phyloP scores from a whole-genome alignment of 306 rosid species.

The Malus sylvestris region DNA sequence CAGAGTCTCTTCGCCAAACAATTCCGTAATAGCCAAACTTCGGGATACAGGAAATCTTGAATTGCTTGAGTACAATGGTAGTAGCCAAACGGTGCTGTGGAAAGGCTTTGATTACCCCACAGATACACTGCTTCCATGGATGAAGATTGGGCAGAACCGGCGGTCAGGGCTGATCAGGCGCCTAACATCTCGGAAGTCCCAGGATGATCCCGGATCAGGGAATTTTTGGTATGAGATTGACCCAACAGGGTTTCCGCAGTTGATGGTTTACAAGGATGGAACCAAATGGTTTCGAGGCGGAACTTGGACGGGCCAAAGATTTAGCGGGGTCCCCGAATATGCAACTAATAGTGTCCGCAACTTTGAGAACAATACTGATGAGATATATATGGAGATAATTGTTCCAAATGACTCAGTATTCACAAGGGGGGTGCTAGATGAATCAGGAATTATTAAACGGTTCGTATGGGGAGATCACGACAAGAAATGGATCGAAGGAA shows the following conservation, averaged over 20 bases:
- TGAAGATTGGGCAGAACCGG: constrained; percentile 21
- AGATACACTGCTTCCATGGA: constrained; percentile 29
- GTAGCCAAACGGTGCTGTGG: constrained; percentile 16
- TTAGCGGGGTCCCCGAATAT: too few relatives aligned
- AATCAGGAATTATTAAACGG: constrained; percentile 8
- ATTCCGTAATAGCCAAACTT: constrained; percentile 15
- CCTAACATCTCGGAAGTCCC: constrained; percentile 19
- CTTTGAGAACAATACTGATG: constrained; percentile 10
- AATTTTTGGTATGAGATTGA: constrained; percentile 1
- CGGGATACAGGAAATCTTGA: constrained; percentile 15
- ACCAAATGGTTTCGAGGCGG: too few relatives aligned
- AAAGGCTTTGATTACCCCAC: constrained; percentile 47
- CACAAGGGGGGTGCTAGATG: constrained; percentile 4
- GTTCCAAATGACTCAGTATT: background rate
- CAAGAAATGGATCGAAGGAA: constrained; percentile 26
- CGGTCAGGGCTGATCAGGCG: background rate
- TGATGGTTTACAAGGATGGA: too few relatives aligned
- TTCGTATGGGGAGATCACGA: constrained; percentile 26
- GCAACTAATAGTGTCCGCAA: too few relatives aligned
- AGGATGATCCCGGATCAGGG: constrained; percentile 49
- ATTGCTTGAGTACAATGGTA: background rate
- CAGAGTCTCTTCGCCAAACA: background rate
- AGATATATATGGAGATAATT: background rate
- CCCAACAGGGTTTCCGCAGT: background rate
- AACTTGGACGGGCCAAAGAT: too few relatives aligned